A percentile compares a stretch with the other conserved stretches of the same genome.
Evolutionary conservation across 1,139 yeast species (phyloP).

Genomic region (Arxiozyma slooffiae): DNA sequence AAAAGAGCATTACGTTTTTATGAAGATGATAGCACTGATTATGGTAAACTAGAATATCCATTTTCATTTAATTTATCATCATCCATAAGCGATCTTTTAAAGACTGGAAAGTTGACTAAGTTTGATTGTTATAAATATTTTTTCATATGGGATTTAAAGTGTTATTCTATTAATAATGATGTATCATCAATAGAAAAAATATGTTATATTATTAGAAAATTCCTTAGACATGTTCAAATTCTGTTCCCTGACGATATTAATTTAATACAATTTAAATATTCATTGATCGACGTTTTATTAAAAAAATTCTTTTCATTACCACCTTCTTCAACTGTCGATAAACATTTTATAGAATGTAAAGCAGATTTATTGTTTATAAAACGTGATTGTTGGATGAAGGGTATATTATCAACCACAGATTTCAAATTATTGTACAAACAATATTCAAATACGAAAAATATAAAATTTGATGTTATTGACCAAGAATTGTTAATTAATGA

Average conservation of each 20-base stretch:
- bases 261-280: slow-evolving; percentile 20
- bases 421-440: slow-evolving; percentile 14
- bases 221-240: slow-evolving; percentile 12
- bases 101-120: slow-evolving; percentile 13
- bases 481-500: slow-evolving; percentile 24
- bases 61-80: slow-evolving; percentile 8
- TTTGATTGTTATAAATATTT: slow-evolving; percentile 18
- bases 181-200: slow-evolving; percentile 6
- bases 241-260: slow-evolving; percentile 10
- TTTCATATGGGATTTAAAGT: slow-evolving; percentile 17
- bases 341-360: slow-evolving; percentile 11
- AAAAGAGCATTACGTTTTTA: slow-evolving; percentile 8
- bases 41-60: slow-evolving; percentile 21
- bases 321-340: slow-evolving; percentile 1
- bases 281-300: slow-evolving; percentile 13
- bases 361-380: slow-evolving; percentile 21
- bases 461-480: slow-evolving; percentile 12
- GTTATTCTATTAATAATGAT: slow-evolving; percentile 11
- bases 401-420: slow-evolving; percentile 17
- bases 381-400: slow-evolving; percentile 28
- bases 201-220: slow-evolving; percentile 12
- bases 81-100: slow-evolving; percentile 11
- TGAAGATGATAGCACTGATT: neutral
- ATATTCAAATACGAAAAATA: slow-evolving; percentile 3
- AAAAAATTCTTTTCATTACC: slow-evolving; percentile 6